Conservation (phyloP, 2,329 filamentous ascomycete species). For the Claviceps quebecensis region DNA sequence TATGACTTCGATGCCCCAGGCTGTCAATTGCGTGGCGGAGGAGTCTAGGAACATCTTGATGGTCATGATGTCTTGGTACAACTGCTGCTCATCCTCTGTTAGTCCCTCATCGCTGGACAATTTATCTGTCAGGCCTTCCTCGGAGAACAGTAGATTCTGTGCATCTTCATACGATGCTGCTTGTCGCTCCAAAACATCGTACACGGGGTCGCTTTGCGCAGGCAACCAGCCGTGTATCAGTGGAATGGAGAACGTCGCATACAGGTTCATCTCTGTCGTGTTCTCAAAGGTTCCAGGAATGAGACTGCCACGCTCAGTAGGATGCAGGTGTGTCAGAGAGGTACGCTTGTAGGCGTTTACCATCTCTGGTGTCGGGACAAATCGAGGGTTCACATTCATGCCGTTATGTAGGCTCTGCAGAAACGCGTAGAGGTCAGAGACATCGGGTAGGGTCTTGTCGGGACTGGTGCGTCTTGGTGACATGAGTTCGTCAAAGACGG, state of each 20-base stretch:
- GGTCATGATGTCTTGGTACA: slow-evolving; percentile 68
- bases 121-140: slow-evolving; percentile 78
- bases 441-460: slow-evolving; percentile 61
- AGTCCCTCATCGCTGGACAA: slow-evolving; percentile 40
- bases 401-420: slow-evolving; percentile 81
- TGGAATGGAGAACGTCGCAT: slow-evolving; percentile 76
- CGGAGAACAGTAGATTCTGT: slow-evolving; percentile 74
- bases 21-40: slow-evolving; percentile 78
- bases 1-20: slow-evolving; percentile 65
- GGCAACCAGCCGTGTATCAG: slow-evolving; percentile 91
- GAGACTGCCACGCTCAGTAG: slow-evolving; percentile 30
- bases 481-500: slow-evolving; percentile 86
- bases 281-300: slow-evolving; percentile 68
- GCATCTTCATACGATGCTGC: slow-evolving; percentile 84
- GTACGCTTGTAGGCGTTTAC: slow-evolving; percentile 34
- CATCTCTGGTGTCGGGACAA: slow-evolving; percentile 46
- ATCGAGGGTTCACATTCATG: slow-evolving; percentile 94
- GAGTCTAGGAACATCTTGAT: slow-evolving; percentile 72
- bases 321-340: slow-evolving; percentile 37
- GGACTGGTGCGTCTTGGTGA: slow-evolving; percentile 52
- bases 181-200: slow-evolving; percentile 55
- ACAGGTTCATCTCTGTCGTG: slow-evolving; percentile 79
- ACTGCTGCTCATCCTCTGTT: slow-evolving; percentile 57
- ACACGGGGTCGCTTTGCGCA: slow-evolving; percentile 47
- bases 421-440: slow-evolving; percentile 77